Percentiles rank a stretch among this genome's conserved stretches.
Evolutionary conservation across 2,329 filamentous ascomycete genomes (phyloP).

Genomic region (Arthrocladium fulminans): DNA sequence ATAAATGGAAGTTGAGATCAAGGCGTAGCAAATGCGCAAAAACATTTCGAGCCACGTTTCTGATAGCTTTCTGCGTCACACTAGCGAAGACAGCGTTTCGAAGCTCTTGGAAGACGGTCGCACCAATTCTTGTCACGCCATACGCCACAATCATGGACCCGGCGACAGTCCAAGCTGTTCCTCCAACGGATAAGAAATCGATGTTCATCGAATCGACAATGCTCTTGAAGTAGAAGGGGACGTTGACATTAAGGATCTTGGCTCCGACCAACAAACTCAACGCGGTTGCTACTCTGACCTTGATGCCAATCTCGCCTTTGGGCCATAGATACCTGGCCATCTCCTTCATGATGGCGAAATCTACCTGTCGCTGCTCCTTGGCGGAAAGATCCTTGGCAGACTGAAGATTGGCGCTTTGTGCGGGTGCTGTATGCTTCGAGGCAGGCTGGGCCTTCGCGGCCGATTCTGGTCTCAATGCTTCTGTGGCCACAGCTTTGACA

Average conservation of each 20-base stretch:
- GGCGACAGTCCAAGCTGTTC: conserved; percentile 78
- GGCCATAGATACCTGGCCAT: conserved; percentile 97
- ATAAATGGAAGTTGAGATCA: conserved; percentile 87
- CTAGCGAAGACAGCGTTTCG: conserved; percentile 95
- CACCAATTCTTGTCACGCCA: conserved; percentile 76
- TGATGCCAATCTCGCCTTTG: conserved; percentile 72
- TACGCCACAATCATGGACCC: conserved; percentile 87
- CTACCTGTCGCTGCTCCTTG: conserved; percentile 86
- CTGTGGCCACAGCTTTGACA: conserved; percentile 11
- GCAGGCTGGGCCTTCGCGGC: conserved; percentile 13
- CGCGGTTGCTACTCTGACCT: conserved; percentile 76
- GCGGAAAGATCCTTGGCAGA: conserved; percentile 57
- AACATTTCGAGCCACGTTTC: conserved; percentile 80
- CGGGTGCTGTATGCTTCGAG: conserved; percentile 23
- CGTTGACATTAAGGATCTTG: conserved; percentile 94
- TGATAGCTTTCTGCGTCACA: conserved; percentile 93
- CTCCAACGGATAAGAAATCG: conserved; percentile 76
- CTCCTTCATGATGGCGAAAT: conserved; percentile 98
- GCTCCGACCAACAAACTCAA: conserved; percentile 74
- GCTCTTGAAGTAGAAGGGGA: conserved; percentile 97
- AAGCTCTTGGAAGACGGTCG: conserved; percentile 83
- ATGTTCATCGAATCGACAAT: conserved; percentile 98
- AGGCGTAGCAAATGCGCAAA: conserved; percentile 82
- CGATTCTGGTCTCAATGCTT: conserved; percentile 18
- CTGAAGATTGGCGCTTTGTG: conserved; percentile 50